These are phyloP conservation scores for Cinnamomum chago DNA, from an alignment of 164 flowering plant species.

Conservation along the genomic window DNA sequence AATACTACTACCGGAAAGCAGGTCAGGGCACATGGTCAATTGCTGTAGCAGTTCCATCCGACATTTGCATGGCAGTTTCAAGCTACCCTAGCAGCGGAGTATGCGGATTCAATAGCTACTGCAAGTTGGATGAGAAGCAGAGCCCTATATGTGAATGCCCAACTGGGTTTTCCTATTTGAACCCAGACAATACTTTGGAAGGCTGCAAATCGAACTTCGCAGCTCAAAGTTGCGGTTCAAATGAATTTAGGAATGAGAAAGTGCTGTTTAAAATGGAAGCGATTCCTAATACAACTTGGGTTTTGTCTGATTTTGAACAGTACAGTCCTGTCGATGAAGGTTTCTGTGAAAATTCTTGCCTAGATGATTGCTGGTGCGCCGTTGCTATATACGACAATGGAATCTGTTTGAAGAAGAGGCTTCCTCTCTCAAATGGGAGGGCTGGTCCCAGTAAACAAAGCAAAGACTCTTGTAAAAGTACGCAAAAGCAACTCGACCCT, in stretches of 20 bases:
- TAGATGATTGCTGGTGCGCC: no score
- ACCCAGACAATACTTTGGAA: slow-evolving; percentile 27
- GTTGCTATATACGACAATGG: slow-evolving; percentile 25
- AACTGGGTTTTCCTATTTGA: slow-evolving; percentile 22
- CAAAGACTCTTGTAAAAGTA: slow-evolving; percentile 32
- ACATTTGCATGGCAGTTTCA: neutral
- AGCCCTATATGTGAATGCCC: slow-evolving; percentile 33
- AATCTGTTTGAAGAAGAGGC: slow-evolving; percentile 47
- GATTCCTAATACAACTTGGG: slow-evolving; percentile 37
- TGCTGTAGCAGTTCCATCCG: neutral
- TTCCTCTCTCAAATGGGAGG: slow-evolving; percentile 41
- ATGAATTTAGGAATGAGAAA: neutral
- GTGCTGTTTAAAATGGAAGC: neutral
- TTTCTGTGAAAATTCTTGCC: no score
- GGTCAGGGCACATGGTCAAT: neutral
- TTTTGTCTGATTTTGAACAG: slow-evolving; percentile 24
- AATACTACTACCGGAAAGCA: slow-evolving; percentile 19
- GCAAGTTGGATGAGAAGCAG: slow-evolving; percentile 15
- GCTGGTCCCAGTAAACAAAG: neutral
- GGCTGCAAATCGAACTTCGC: slow-evolving; percentile 41
- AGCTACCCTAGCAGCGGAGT: slow-evolving; percentile 3
- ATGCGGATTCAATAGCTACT: slow-evolving; percentile 43
- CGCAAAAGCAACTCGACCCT: slow-evolving; percentile 7
- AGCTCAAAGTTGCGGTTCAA: slow-evolving; percentile 23
- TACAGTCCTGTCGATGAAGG: slow-evolving; percentile 13